phyloP scores from a whole-genome alignment of 768 basidiomycete genomes.

The Cyclocybe cylindracea region DNA sequence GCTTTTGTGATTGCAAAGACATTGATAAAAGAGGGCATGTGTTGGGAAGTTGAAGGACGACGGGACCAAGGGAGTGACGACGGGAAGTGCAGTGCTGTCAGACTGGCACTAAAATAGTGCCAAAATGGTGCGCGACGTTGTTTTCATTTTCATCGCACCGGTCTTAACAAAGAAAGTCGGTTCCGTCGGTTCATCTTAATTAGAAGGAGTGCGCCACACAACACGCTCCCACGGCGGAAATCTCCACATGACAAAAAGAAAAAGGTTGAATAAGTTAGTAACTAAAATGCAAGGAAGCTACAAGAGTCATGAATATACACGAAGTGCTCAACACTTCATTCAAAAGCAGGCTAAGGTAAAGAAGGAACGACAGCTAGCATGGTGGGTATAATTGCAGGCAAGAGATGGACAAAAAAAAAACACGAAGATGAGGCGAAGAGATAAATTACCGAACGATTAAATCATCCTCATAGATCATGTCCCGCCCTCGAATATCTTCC shows the following conservation, averaged over 20 bases:
- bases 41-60: too few species aligned
- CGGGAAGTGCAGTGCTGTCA: too few species aligned
- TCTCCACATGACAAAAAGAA: too few species aligned
- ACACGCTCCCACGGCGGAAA: not conserved
- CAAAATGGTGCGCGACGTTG: too few species aligned
- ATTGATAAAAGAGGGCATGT: too few species aligned
- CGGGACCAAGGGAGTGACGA: too few species aligned
- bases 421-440: not conserved
- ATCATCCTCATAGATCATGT: constrained; percentile 4
- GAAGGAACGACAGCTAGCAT: not conserved
- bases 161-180: not conserved
- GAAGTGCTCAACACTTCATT: not conserved
- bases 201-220: not conserved
- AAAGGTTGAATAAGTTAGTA: not conserved
- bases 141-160: not conserved
- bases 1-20: too few species aligned
- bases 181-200: not conserved
- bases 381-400: too few species aligned
- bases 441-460: not conserved
- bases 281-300: not conserved
- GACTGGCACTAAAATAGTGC: too few species aligned
- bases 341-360: not conserved
- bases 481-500: constrained; percentile 18
- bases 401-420: constrained; percentile 1
- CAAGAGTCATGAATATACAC: not conserved